Base-by-base conservation (phyloP, 495 filamentous ascomycete genomes). In the Penicillium bovifimosum region DNA sequence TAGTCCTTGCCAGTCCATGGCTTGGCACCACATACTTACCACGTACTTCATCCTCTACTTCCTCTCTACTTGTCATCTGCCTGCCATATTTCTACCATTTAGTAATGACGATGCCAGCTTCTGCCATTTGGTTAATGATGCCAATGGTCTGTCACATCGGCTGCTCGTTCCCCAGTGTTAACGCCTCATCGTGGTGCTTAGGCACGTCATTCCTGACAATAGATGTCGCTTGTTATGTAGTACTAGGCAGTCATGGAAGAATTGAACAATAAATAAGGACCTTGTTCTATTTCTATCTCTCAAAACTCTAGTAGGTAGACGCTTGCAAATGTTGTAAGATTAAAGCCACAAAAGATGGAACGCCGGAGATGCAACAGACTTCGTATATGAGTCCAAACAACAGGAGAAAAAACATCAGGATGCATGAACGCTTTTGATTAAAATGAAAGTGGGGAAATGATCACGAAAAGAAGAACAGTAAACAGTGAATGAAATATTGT, bases 161-260 rank as follows among this genome's bases (percentile, higher is more conserved):
- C 34, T 8, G 14, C 32, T 11, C n/a, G 13, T 34, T 39, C 45
- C 43, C 31, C 39, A 43, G 36, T 46, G 52, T 20, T 11, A 47
- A 47, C 47, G 52, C 53, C 53, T 55, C 27, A 41, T 16, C 41
- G 53, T 41, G 53, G 53, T 56, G 47, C 41, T 52, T 33, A 28
- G 47, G 41, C 28, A 52, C 47, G 36, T 52, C 35, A 18, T 52
- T 38, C 6, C 2, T 39, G 13, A 16, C 17, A 9, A 6, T 6
- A 3, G 9, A 2, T 9, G 11, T 24, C 39, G n/a, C 13, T 40
- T 20, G 17, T 40, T 41, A 13, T 41, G 10, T 26, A 2, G n/a
- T 8, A 9, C 39, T 26, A 26, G 9, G 11, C n/a, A 41, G 9
- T 10, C 11, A 41, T 41, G 39, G 20, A 26, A 41, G 11, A 11